Conservation (phyloP, 768 basidiomycete genomes). For the Tricholoma furcatifolium region DNA sequence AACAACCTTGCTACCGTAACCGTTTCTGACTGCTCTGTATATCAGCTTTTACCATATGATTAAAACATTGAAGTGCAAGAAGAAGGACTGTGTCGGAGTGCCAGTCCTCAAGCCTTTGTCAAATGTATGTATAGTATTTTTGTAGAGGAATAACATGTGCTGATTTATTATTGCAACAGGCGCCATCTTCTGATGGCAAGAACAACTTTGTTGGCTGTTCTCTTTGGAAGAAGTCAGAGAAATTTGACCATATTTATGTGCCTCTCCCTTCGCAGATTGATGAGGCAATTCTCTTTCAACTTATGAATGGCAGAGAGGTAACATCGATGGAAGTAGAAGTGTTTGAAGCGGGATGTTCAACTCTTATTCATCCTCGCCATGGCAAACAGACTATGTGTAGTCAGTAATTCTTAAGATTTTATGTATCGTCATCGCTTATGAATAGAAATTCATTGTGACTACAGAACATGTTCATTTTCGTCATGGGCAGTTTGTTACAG, state of each 20-base stretch:
- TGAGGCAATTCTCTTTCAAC: background rate
- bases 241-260: background rate
- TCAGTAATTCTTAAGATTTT: background rate
- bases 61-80: background rate
- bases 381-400: background rate
- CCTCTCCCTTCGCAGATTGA: background rate
- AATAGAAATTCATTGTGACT: too few relatives aligned
- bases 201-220: background rate
- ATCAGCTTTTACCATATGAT: background rate
- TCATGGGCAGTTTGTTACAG: background rate
- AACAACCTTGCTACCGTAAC: background rate
- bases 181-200: background rate
- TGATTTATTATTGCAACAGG: background rate
- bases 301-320: background rate
- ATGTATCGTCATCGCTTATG: background rate
- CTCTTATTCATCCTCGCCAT: background rate
- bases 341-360: background rate
- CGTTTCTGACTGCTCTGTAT: background rate
- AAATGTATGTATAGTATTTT: background rate
- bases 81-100: background rate
- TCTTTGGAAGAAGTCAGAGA: background rate
- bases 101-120: background rate
- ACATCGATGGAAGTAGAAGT: background rate
- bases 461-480: slow-evolving; percentile 1
- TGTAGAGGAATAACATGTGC: background rate